These are phyloP conservation scores for Hondaea fermentalgiana DNA, from an alignment of 108 stramenopile species.

Conservation along the genomic window DNA sequence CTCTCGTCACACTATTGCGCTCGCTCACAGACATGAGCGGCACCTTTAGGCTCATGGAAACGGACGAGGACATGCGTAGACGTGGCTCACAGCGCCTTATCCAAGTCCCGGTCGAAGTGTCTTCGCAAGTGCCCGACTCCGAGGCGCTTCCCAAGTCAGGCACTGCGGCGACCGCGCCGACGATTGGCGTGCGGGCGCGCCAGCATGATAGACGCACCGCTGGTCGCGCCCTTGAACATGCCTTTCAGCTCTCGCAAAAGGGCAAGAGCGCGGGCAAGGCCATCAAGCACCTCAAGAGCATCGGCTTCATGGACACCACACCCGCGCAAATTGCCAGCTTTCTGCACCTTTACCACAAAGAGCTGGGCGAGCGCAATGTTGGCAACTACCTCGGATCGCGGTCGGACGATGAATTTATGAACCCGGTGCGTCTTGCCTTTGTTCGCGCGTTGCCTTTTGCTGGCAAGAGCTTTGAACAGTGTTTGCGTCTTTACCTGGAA, in stretches of 20 bases:
- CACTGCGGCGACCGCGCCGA: background rate
- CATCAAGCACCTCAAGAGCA: background rate
- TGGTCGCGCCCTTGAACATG: background rate
- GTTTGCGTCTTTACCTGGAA: background rate
- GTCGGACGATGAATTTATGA: background rate
- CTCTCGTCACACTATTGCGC: background rate
- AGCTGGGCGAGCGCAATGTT: background rate
- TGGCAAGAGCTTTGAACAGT: background rate
- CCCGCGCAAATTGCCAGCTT: background rate
- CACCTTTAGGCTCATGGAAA: background rate
- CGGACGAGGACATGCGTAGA: background rate
- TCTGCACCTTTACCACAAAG: background rate
- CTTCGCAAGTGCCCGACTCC: too few species aligned
- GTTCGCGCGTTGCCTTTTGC: background rate
- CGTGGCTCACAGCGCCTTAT: background rate
- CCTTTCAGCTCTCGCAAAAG: background rate
- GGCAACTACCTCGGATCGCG: background rate
- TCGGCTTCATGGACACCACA: background rate
- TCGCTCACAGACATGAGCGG: conserved; percentile 12
- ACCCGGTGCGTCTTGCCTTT: background rate
- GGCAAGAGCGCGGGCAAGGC: background rate
- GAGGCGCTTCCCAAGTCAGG: background rate
- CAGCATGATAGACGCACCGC: background rate
- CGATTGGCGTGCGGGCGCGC: background rate
- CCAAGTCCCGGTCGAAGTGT: background rate